Conservation (phyloP, 768 basidiomycete species). For the Lactifluus pinguis region DNA sequence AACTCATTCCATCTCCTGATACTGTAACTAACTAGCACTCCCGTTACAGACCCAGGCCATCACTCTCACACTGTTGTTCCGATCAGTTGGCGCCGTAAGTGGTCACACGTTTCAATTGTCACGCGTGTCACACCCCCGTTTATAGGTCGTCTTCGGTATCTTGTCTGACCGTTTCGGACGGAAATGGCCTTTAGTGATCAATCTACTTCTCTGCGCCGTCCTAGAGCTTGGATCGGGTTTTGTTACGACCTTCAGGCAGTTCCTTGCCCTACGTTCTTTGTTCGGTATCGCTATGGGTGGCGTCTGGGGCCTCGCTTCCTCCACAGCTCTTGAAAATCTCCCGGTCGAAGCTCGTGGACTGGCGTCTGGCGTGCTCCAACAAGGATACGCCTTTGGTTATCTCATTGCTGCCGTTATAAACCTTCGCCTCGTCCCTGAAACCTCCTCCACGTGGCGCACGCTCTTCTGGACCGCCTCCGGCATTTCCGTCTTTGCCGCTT, state of each 20-base stretch:
- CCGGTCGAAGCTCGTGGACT: constrained; percentile 86
- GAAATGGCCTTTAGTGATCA: constrained; percentile 85
- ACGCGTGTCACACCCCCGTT: background rate
- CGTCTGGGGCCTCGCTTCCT: constrained; percentile 77
- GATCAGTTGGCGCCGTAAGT: constrained; percentile 62
- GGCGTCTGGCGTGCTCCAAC: constrained; percentile 75
- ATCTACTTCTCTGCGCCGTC: constrained; percentile 60
- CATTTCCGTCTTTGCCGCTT: constrained; percentile 63
- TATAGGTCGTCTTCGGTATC: constrained; percentile 63
- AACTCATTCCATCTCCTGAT: background rate
- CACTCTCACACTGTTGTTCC: constrained; percentile 86
- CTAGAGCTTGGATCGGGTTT: constrained; percentile 80
- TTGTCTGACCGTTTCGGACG: constrained; percentile 82
- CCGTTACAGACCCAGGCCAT: constrained; percentile 58
- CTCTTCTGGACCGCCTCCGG: constrained; percentile 79
- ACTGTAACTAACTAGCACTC: background rate
- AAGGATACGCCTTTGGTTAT: constrained; percentile 88
- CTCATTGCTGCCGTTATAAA: constrained; percentile 82
- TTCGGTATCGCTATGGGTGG: constrained; percentile 89
- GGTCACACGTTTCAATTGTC: background rate
- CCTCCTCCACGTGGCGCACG: constrained; percentile 47
- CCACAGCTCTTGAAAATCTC: constrained; percentile 82
- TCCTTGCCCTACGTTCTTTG: constrained; percentile 76
- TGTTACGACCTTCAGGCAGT: constrained; percentile 61
- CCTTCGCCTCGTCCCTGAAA: constrained; percentile 44